Evolutionary conservation across 352 stramenopile species (phyloP), one percentile per base, ranked within the genome.

Genomic region (Pythium aristosporum): DNA sequence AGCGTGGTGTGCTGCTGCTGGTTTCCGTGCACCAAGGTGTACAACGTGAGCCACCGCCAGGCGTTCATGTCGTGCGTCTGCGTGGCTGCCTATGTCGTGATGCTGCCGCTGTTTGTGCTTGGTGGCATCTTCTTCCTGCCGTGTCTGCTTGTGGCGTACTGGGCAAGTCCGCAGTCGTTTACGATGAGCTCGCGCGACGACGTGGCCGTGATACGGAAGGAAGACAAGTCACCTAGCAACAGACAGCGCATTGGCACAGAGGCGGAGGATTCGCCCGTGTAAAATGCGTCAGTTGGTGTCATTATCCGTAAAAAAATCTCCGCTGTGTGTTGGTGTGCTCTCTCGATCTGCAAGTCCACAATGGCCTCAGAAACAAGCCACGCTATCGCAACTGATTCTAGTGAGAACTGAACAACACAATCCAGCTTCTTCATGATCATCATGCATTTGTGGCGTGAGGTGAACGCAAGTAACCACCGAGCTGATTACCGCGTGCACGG

Each of bases 51-150:
- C 23, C 82, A 84, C 48, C 78, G 79, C 32, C 77, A 85, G 66
- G 77, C 78, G 21, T 91, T 91, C 65, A 87, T 74, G 46, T 85
- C 80, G 25, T 91, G 82, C 56, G 74, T 91, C 42, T 91, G 82
- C 53, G 67, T 67, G 42, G 61, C 20, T 3, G 61, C 30, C 10
- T 67, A 61, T 21, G 61, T 88, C 13, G 61, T 91, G 16, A 65
- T 91, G 30, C 63, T 79, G 0, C 82, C 82, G 32, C 23, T 68
- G 18, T 10, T 57, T 2, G 8, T 82, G 5, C 79, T 77, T 5
- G 79, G 76, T 16, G 88, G 80, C 51, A 57, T 87, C 12, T 61
- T 89, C 13, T 71, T 91, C 28, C 68, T 77, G 1, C 82, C 82
- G 47, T 66, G 60, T n/a, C 8, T 66, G 41, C 32, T 56, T 1